Percentiles rank a stretch among this genome's conserved stretches.
Conservation (phyloP, 306 rosid species). For the Quercus aquifolioides region DNA sequence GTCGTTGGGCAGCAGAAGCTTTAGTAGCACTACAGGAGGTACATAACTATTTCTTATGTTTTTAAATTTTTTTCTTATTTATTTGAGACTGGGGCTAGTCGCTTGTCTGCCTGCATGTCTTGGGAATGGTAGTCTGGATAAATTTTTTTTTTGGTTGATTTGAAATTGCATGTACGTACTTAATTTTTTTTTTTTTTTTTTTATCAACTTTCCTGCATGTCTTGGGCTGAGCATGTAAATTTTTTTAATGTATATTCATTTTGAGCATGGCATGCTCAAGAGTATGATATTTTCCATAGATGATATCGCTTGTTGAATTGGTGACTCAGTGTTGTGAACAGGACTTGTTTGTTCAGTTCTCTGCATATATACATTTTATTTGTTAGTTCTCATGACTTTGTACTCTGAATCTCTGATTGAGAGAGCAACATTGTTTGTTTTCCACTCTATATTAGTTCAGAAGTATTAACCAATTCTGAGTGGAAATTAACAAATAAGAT, state of each 20-base stretch:
- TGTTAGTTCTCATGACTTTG: background rate
- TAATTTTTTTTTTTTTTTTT: background rate
- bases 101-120: background rate
- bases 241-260: background rate
- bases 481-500: background rate
- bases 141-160: background rate
- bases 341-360: background rate
- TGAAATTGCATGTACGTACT: background rate
- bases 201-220: background rate
- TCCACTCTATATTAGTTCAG: background rate
- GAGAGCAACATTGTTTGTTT: background rate
- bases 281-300: background rate
- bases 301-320: background rate
- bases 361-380: background rate
- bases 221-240: background rate
- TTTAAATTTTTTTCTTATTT: background rate
- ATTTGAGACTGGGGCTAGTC: background rate
- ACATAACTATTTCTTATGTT: conserved; percentile 18
- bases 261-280: background rate
- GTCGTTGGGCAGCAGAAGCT: conserved; percentile 81
- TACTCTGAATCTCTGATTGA: background rate
- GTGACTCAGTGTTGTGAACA: background rate
- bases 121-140: background rate
- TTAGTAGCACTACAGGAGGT: conserved; percentile 79
- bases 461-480: background rate